phyloP scores from a whole-genome alignment of 2,329 filamentous ascomycete genomes.

The Rugonectria rugulosa region DNA sequence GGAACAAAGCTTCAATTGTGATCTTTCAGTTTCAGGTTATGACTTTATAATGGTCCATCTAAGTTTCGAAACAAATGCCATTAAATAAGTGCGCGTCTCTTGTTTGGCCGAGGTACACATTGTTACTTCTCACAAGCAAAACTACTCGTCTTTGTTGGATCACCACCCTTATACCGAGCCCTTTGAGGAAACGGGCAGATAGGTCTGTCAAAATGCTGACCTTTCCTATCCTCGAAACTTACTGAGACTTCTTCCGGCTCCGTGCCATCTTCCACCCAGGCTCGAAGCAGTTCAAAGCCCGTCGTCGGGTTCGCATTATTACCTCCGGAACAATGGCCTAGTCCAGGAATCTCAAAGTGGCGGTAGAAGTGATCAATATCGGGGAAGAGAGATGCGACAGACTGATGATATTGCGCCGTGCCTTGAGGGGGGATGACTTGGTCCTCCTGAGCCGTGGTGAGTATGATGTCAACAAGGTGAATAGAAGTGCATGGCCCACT shows the following conservation, averaged over 20 bases:
- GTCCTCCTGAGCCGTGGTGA: too few relatives aligned
- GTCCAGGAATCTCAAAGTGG: slow-evolving; percentile 43
- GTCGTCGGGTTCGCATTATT: slow-evolving; percentile 26
- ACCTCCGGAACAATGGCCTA: slow-evolving; percentile 44
- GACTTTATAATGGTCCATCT: too few relatives aligned
- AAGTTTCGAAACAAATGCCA: too few relatives aligned
- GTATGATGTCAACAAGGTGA: too few relatives aligned
- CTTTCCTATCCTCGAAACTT: slow-evolving; percentile 1
- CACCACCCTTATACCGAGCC: slow-evolving; percentile 34
- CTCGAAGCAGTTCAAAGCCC: slow-evolving; percentile 34
- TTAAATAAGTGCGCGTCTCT: too few relatives aligned
- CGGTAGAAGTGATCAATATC: slow-evolving; percentile 42
- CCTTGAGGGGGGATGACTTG: slow-evolving; percentile 21
- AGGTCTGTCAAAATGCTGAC: slow-evolving; percentile 40
- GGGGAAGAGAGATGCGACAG: slow-evolving; percentile 24
- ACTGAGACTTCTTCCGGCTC: slow-evolving; percentile 30
- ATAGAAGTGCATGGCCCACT: too few relatives aligned
- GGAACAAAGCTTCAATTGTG: too few relatives aligned
- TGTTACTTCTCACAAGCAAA: slow-evolving; percentile 1
- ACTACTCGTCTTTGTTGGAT: not conserved
- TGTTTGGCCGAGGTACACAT: too few relatives aligned
- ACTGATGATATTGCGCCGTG: slow-evolving; percentile 40
- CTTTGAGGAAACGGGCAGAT: slow-evolving; percentile 48
- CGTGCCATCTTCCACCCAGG: slow-evolving; percentile 43
- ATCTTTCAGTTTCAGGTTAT: too few relatives aligned